phyloP scores from a whole-genome alignment of 441 rosid species.

The Eruca vesicaria region DNA sequence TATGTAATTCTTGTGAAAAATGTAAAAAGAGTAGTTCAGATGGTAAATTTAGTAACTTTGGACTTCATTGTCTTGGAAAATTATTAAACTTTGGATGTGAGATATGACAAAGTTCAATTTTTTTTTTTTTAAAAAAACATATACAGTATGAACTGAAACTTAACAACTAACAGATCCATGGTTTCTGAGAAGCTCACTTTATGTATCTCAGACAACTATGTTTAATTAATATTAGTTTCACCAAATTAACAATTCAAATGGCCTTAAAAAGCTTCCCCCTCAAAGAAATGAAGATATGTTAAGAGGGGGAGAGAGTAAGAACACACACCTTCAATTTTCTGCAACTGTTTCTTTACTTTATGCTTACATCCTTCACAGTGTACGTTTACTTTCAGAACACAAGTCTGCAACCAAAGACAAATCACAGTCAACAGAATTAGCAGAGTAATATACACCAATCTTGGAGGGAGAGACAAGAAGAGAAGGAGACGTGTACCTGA shows the following conservation, averaged over 20 bases:
- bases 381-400: constrained; percentile 85
- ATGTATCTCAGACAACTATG: background rate
- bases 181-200: background rate
- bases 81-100: background rate
- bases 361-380: constrained; percentile 92
- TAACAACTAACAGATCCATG: constrained; percentile 10
- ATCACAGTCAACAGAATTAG: constrained; percentile 5
- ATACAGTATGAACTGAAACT: no score
- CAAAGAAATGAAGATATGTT: background rate
- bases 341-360: constrained; percentile 74
- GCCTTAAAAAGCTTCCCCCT: background rate
- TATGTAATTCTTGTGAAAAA: background rate
- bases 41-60: background rate
- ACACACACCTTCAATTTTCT: constrained; percentile 71
- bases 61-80: background rate
- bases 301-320: background rate
- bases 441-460: background rate
- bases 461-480: background rate
- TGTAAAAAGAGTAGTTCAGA: background rate
- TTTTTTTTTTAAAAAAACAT: no score
- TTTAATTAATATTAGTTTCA: background rate
- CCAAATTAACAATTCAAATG: background rate
- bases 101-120: no score
- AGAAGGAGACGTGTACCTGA: constrained; percentile 54
- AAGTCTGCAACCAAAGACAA: constrained; percentile 52